Evolutionary conservation across 1,284 basidiomycete species (phyloP), one percentile per base, ranked within the genome.

Genomic region (Cerioporus squamosus): DNA sequence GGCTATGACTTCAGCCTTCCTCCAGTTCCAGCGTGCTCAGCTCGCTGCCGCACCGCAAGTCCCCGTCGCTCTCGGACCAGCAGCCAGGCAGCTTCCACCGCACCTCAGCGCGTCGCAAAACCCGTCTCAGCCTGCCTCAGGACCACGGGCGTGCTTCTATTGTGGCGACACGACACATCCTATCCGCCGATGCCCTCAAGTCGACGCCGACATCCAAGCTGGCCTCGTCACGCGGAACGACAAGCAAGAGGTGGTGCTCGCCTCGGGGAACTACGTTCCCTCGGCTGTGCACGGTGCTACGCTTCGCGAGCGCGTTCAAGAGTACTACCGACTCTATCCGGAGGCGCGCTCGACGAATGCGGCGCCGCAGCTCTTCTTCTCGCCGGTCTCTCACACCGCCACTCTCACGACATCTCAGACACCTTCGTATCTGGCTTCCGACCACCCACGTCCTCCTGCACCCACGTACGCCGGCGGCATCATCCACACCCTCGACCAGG

Each of bases 271-370:
- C 12, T 57, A 42, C 47, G 40, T 55, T 2, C 57, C 57, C 9
- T 42, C 38, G 5, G 43, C 20, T 1, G 29, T 51, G 10, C 22
- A 33, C 2, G 53, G 53, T 10, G 23, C 9, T 1, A 50, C n/a
- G 3, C 45, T 62, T 9, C 51, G 57, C 39, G 53, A 59, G 24
- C 57, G 53, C 7, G 36, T 62, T 7, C 44, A 52, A 15, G 53
- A 55, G 17, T 55, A 45, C 22, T 44, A 44, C 31, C 15, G 26
- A 1, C 5, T 18, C 17, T 26, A 59, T 29, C 48, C 55, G 4
- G 50, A 49, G 1, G 29, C 39, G 14, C 48, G 38, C 36, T 18
- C n/a, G 0, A 36, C 15, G 2, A 12, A 33, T 23, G 22, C 33
- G 4, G n/a, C 39, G 7, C 36, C 36, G 3, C 55, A 57, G 51